Percentiles rank a stretch among this genome's conserved stretches.
Conservation (phyloP, 2,329 filamentous ascomycete species). For the Alternaria brassicae region DNA sequence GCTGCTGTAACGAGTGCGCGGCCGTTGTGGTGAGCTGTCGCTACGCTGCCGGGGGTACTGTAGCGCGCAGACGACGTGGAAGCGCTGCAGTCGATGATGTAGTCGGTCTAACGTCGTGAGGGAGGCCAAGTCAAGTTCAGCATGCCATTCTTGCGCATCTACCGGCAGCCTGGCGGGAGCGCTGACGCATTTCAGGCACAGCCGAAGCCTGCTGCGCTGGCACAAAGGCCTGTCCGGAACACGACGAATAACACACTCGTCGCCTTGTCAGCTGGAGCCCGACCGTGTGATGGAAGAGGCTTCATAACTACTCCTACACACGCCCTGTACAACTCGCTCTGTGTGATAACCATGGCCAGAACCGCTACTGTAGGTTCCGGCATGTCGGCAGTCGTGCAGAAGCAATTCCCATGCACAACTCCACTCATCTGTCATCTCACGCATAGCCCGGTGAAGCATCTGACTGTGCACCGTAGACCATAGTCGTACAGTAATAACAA, state of each 20-base stretch:
- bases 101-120: conserved; percentile 8
- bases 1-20: conserved; percentile 33
- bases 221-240: conserved; percentile 10
- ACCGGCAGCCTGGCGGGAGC: conserved; percentile 4
- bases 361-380: background rate
- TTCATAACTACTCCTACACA: background rate
- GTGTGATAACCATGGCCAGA: background rate
- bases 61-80: conserved; percentile 30
- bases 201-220: conserved; percentile 28
- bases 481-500: background rate
- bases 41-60: conserved; percentile 13
- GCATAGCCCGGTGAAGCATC: background rate
- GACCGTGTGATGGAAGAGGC: background rate
- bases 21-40: conserved; percentile 40
- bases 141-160: background rate
- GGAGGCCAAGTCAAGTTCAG: background rate
- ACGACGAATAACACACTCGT: background rate
- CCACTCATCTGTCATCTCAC: no score
- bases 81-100: conserved; percentile 18
- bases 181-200: conserved; percentile 27
- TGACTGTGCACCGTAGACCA: background rate
- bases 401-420: conserved; percentile 3
- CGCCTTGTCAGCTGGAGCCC: conserved; percentile 7
- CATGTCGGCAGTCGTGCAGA: conserved; percentile 3
- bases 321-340: background rate